These are phyloP conservation scores for Aureobasidium zeae DNA, from an alignment of 2,329 filamentous ascomycete species.

Conservation along the genomic window DNA sequence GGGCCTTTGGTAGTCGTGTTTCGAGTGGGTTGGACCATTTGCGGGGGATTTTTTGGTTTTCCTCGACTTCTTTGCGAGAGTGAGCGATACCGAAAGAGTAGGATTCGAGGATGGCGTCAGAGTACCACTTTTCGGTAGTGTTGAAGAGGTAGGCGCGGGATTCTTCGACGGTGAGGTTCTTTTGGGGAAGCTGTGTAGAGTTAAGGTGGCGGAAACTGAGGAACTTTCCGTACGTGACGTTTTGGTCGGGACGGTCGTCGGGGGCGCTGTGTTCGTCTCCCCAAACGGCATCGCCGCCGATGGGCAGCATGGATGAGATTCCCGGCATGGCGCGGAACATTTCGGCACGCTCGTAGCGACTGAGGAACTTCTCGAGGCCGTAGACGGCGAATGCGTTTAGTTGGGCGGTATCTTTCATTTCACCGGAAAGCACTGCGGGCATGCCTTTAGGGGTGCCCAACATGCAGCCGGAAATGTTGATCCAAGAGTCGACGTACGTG, in stretches of 20 bases:
- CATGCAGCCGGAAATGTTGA: conserved; percentile 98
- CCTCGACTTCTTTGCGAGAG: conserved; percentile 68
- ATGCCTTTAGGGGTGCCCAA: conserved; percentile 86
- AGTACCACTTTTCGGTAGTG: conserved; percentile 79
- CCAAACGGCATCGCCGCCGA: conserved; percentile 92
- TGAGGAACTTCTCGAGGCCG: conserved; percentile 90
- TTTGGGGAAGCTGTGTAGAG: conserved; percentile 30
- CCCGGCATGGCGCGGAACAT: conserved; percentile 96
- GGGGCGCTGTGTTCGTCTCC: conserved; percentile 80
- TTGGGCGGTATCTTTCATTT: conserved; percentile 97
- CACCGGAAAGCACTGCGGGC: conserved; percentile 82
- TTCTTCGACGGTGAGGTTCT: conserved; percentile 73
- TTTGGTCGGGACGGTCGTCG: conserved; percentile 69
- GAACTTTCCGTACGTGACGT: conserved; percentile 66
- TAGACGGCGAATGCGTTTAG: conserved; percentile 95
- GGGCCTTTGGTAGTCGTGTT: conserved; percentile 74
- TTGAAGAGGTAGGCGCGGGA: conserved; percentile 69
- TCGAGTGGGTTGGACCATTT: conserved; percentile 98
- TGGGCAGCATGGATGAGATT: conserved; percentile 90
- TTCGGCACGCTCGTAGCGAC: conserved; percentile 79
- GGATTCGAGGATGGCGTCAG: conserved; percentile 57
- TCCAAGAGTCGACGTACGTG: conserved; percentile 82
- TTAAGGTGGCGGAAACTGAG: conserved; percentile 72
- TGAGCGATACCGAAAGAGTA: conserved; percentile 88
- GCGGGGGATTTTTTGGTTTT: conserved; percentile 39